Evolutionary conservation across 352 stramenopile genomes (phyloP), one percentile per base, ranked within the genome.

Genomic region (Pythium phragmiticola): DNA sequence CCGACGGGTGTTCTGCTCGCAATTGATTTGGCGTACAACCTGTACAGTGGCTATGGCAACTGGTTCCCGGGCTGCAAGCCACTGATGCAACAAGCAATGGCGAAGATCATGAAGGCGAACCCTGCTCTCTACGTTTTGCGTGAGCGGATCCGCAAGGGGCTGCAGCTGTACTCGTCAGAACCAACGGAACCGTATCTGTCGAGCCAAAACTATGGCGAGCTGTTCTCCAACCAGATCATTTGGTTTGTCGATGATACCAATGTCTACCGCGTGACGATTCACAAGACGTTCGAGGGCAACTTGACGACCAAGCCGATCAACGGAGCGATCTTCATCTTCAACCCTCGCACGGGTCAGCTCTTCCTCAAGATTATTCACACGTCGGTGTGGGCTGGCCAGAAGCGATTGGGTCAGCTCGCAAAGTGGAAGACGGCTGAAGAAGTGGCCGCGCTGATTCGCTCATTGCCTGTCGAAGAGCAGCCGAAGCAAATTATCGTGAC

Each of bases 301-400:
- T 79, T 99, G 65, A 99, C 96, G 45, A 99, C 97, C 13, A 99
- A 99, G 80, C 97, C 98, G 30, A 99, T 99, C 82, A 99, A 99
- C 81, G 98, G 98, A 57, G 98, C 97, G 36, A 99, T 99, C 68
- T 99, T 99, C 76, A 99, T 99, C 68, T 99, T 99, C 77, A 99
- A 99, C 72, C 98, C 98, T 52, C 84, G 98, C 17, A 99, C 97
- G 13, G 98, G 98, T 36, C 97, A 99, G 72, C 80, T 99, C 17
- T 99, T 99, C 81, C 77, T 99, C 19, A 99, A 99, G 84, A 99
- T 99, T 63, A 99, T 99, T 63, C 98, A 99, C 85, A 99, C 98
- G 19, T 99, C 92, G 57, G 97, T 99, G 57, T 99, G 98, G 98
- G 97, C 97, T 33, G 98, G 98, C 8, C 98, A 99, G 75, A 99